Base-by-base conservation (phyloP, 306 rosid species). In the Lithocarpus polystachyus region DNA sequence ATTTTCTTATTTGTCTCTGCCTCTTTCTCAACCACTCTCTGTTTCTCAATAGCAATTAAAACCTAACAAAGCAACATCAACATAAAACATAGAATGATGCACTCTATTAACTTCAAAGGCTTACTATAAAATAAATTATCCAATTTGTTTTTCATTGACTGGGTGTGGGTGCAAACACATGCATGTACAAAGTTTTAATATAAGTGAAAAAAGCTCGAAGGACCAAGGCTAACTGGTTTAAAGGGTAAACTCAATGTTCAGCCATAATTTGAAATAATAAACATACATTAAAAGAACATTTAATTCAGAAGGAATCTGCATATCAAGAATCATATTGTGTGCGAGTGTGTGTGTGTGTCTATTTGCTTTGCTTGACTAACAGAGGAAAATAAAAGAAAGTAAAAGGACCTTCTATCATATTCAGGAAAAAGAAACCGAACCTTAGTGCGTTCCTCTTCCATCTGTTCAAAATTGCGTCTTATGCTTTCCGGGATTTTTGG, bases 401-500 rank as follows among this genome's bases (percentile, higher is more conserved):
- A 31, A 12, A 20, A 6, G n/a, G 53, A 59, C n/a, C 48, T 55
- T 75, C 9, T 35, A 2, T 51, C 53, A 6, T 71, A 12, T 48
- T 33, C 29, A 79, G 11, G 76, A 77, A 87, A 84, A 61, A 28
- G 68, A 75, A 73, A 82, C 54, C 37, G 79, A 84, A 93, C 99
- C 97, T 93, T 95, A 57, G 98, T 95, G 26, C 98, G 99, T 79
- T 93, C 99, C 83, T 92, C 98, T 81, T 93, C 99, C 99, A 92
- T 95, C 80, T 90, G 93, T 79, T 91, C 92, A 19, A 91, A 95
- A 82, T 93, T 93, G 67, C 87, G 86, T 80, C 91, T 87, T 72
- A 93, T 89, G 62, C 89, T 90, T 1, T 87, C 87, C 5, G 99
- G 99, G 87, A 95, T 95, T 13, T 87, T 86, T 17, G 99, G 98